phyloP scores from a whole-genome alignment of 176 grass and related monocot species.

The Avena insularis region DNA sequence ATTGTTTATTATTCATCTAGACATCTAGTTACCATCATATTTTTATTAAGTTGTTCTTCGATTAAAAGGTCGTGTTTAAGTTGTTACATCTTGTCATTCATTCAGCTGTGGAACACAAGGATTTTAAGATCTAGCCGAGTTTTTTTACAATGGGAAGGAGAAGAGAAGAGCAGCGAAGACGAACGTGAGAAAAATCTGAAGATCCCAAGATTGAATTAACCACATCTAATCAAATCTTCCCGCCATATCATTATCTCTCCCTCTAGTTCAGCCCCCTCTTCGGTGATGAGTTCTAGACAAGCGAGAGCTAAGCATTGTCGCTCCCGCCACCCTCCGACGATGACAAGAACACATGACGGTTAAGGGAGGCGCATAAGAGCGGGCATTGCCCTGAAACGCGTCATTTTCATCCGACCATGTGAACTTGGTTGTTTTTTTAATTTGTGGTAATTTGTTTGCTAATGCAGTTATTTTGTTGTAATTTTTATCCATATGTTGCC shows the following conservation, averaged over 20 bases:
- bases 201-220: constrained; percentile 1
- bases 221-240: constrained; percentile 33
- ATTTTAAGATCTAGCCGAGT: neutral
- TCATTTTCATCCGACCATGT: too few species aligned
- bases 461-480: too few species aligned
- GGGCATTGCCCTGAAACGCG: neutral
- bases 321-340: constrained; percentile 8
- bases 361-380: neutral
- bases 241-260: constrained; percentile 2
- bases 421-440: too few species aligned
- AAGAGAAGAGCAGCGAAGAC: too few species aligned
- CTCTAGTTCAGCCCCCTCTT: neutral
- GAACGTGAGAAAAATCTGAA: neutral
- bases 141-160: neutral
- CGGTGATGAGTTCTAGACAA: neutral
- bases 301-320: neutral
- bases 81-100: too few species aligned
- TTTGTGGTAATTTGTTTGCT: too few species aligned
- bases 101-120: neutral
- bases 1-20: too few species aligned
- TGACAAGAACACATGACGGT: constrained; percentile 37
- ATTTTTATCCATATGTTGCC: too few species aligned
- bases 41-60: too few species aligned
- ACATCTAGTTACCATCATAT: too few species aligned
- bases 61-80: too few species aligned